Conservation (phyloP, 257 asterid genomes). For the Penstemon newberryi region DNA sequence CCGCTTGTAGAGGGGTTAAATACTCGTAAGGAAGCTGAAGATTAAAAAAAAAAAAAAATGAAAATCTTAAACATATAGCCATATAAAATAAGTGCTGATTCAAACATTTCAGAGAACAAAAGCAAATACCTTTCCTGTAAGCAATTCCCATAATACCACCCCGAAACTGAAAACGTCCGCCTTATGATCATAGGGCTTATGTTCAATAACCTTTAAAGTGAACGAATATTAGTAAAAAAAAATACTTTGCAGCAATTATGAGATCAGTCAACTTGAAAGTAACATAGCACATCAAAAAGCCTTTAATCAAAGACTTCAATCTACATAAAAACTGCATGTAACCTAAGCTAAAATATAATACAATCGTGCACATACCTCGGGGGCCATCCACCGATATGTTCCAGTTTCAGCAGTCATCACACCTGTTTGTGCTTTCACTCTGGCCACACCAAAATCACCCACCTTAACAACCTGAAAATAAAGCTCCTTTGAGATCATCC, state of each 20-base stretch:
- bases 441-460: slow-evolving; percentile 98
- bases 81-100: slow-evolving; percentile 3
- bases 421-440: slow-evolving; percentile 95
- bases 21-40: slow-evolving; percentile 92
- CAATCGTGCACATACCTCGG: slow-evolving; percentile 61
- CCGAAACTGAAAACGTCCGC: slow-evolving; percentile 97
- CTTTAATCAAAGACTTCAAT: background rate
- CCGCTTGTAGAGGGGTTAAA: slow-evolving; percentile 97
- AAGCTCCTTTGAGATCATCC: slow-evolving; percentile 25
- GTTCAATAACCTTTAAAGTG: slow-evolving; percentile 81
- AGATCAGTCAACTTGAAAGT: slow-evolving; percentile 4
- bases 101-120: slow-evolving; percentile 3
- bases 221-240: slow-evolving; percentile 14
- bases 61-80: background rate
- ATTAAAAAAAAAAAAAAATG: slow-evolving; percentile 17
- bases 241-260: slow-evolving; percentile 4
- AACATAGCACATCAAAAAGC: background rate
- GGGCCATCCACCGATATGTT: slow-evolving; percentile 99
- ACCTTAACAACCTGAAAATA: slow-evolving; percentile 83
- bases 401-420: slow-evolving; percentile 99
- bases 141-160: slow-evolving; percentile 86
- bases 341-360: no score
- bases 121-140: slow-evolving; percentile 79
- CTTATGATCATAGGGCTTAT: slow-evolving; percentile 90
- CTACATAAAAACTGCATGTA: slow-evolving; percentile 5